Percentiles rank a stretch among this genome's conserved stretches.
phyloP scores from a whole-genome alignment of 257 asterid species.

The Coffea canephora region DNA sequence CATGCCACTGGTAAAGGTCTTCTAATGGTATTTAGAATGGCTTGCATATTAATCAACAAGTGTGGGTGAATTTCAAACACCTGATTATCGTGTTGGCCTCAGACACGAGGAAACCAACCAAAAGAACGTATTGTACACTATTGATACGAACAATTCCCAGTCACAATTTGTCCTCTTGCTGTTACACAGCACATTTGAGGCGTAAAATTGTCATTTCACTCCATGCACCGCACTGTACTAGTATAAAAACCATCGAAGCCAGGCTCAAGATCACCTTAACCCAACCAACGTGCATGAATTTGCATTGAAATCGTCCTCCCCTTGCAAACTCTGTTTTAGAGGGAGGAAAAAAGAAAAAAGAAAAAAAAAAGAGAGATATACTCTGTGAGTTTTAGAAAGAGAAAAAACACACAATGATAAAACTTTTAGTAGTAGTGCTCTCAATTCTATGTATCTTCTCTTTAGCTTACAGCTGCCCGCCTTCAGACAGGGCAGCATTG shows the following conservation, averaged over 20 bases:
- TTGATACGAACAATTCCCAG: background rate
- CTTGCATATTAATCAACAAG: too few species aligned
- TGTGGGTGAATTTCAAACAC: too few species aligned
- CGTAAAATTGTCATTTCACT: conserved; percentile 36
- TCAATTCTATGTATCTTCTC: conserved; percentile 23
- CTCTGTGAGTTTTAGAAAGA: conserved; percentile 9
- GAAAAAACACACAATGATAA: conserved; percentile 11
- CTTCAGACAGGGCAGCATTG: conserved; percentile 79
- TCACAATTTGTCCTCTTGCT: conserved; percentile 30
- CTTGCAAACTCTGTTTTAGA: conserved; percentile 20
- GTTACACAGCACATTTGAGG: conserved; percentile 57
- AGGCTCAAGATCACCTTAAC: background rate
- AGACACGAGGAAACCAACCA: too few species aligned
- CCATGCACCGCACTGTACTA: conserved; percentile 8
- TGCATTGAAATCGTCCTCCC: conserved; percentile 12
- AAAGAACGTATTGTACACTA: too few species aligned
- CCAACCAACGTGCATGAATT: conserved; percentile 37
- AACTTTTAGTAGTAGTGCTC: conserved; percentile 7
- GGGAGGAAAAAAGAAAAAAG: background rate
- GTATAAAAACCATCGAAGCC: conserved; percentile 15
- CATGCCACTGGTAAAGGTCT: too few species aligned
- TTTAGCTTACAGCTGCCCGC: conserved; percentile 51
- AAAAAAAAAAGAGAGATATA: conserved; percentile 11
- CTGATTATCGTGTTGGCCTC: too few species aligned
- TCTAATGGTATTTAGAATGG: too few species aligned